Base-by-base conservation (phyloP, 2,329 filamentous ascomycete genomes). In the Massarina eburnea region DNA sequence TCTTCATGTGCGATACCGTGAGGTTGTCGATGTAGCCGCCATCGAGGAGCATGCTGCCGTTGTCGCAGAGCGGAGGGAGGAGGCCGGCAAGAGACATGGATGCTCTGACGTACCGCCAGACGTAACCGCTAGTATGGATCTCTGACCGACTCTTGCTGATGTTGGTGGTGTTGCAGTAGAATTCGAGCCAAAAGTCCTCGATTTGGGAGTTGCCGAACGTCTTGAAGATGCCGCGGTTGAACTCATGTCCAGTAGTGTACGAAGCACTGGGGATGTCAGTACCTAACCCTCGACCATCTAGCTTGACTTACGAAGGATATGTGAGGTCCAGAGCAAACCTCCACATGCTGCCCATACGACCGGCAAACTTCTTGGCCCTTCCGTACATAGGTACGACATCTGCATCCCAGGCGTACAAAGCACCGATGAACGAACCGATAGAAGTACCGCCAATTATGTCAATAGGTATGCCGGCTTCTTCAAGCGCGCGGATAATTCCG, bases 291-390 rank as follows among this genome's bases (percentile, higher is more conserved):
- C 12, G 15, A 12, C 14, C 1, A 14, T 18, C 27, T 4, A 27
- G 5, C 12, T 3, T 8, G 14, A 64, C 71, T 62, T 67, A 73
- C 70, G 92, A 94, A 0, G 94, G 94, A 68, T 99, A 99, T 0
- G 94, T 99, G 59, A 99, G 72, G 65, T 99, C 94, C 2, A 99
- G 77, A 1, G 91, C 91, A 68, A 99, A 96, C n/a, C 94, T 84
- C 94, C 94, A 99, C 73, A 97, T 89, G 71, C 92, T 97, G 35
- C 89, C 90, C 95, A 99, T 99, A n/a, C 95, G 87, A 4, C 94
- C 91, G 0, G 94, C 83, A 68, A 99, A 99, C 68, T 96, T 96
- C 80, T 99, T 99, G 12, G 91, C 91, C 36, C 95, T 82, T 0
- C 94, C 94, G 61, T 95, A 96, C 81, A 97, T 96, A 10, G 94